Evolutionary conservation across 306 rosid species (phyloP).

Genomic region (Prunus mira): DNA sequence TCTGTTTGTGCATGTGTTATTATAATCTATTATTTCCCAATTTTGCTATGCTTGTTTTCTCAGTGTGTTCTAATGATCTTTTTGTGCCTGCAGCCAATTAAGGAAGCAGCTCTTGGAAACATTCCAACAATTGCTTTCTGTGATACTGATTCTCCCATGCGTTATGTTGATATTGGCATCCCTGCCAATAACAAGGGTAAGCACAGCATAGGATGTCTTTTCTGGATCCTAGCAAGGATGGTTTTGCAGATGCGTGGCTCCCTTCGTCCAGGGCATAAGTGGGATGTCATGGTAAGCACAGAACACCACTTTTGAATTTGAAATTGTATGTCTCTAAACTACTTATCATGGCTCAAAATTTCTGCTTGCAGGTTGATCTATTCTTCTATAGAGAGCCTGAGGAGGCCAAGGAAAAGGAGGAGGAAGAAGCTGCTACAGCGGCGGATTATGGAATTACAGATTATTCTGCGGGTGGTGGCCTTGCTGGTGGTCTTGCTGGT

Average conservation of each 20-base stretch:
- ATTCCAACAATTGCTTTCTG: slow-evolving; percentile 92
- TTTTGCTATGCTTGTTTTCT: not conserved
- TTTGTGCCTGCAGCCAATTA: slow-evolving; percentile 63
- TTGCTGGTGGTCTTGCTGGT: not conserved
- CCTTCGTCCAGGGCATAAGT: slow-evolving; percentile 63
- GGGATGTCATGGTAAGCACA: slow-evolving; percentile 82
- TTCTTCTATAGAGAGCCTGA: slow-evolving; percentile 92
- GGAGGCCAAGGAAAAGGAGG: slow-evolving; percentile 70
- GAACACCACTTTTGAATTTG: too few species aligned
- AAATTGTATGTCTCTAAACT: too few species aligned
- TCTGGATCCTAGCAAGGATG: slow-evolving; percentile 91
- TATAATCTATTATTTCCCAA: not conserved
- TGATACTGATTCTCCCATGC: slow-evolving; percentile 88
- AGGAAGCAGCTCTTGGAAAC: slow-evolving; percentile 89
- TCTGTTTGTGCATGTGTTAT: not conserved
- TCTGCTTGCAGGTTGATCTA: slow-evolving; percentile 62
- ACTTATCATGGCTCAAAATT: not conserved
- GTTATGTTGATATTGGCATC: slow-evolving; percentile 84
- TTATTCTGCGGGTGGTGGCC: slow-evolving; percentile 25
- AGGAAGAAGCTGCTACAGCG: slow-evolving; percentile 52
- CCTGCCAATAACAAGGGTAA: slow-evolving; percentile 95
- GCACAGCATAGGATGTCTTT: slow-evolving; percentile 89
- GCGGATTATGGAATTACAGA: slow-evolving; percentile 59
- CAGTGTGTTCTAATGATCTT: not conserved
- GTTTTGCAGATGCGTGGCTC: slow-evolving; percentile 85